A percentile compares a stretch with the other conserved stretches of the same genome.
phyloP scores from a whole-genome alignment of 805 yeast species.

The Deakozyma indianensis region DNA sequence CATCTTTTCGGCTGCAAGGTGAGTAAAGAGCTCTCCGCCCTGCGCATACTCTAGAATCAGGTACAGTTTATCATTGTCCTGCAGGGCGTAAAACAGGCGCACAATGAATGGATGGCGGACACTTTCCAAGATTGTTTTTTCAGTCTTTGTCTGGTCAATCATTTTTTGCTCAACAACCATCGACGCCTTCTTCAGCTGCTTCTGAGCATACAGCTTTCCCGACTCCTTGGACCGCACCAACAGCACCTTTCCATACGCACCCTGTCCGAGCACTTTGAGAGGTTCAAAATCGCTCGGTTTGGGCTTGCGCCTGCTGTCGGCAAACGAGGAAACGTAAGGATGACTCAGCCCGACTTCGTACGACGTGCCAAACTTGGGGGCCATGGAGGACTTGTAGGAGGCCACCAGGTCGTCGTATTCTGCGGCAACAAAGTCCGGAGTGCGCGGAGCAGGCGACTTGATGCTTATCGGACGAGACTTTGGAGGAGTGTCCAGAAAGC shows the following conservation, averaged over 20 bases:
- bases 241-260: conserved; percentile 80
- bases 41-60: conserved; percentile 67
- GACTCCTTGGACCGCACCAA: conserved; percentile 53
- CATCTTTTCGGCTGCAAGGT: conserved; percentile 34
- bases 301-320: conserved; percentile 14
- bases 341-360: conserved; percentile 35
- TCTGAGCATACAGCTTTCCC: conserved; percentile 67
- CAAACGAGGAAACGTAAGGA: conserved; percentile 21
- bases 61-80: conserved; percentile 64
- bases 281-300: conserved; percentile 47
- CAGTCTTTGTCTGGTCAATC: conserved; percentile 68
- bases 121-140: conserved; percentile 55
- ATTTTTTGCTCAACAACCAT: conserved; percentile 45
- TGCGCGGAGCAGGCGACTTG: neutral
- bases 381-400: conserved; percentile 3
- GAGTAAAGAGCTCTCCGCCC: conserved; percentile 75
- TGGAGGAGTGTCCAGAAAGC: neutral
- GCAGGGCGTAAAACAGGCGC: conserved; percentile 68
- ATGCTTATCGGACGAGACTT: neutral
- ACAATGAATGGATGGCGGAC: conserved; percentile 74
- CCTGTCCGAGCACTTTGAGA: conserved; percentile 66
- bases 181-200: conserved; percentile 71
- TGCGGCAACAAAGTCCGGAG: neutral
- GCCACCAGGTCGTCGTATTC: neutral
- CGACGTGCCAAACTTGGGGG: conserved; percentile 29